Evolutionary conservation across 2,329 filamentous ascomycete species (phyloP).

Genomic region (Verticillium isaacii): DNA sequence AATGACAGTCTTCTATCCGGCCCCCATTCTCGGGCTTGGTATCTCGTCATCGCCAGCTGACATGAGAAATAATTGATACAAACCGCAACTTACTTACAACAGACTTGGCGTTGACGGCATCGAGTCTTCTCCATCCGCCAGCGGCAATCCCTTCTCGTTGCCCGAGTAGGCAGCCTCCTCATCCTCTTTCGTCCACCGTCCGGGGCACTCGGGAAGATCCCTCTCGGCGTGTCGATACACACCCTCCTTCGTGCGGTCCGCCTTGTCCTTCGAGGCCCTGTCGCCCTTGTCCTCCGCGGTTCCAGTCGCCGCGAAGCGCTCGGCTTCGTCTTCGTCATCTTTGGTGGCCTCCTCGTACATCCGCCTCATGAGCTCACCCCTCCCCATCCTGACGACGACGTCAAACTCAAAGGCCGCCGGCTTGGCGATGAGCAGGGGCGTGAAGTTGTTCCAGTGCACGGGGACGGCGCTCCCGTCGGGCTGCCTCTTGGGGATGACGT

Average conservation of each 20-base stretch:
- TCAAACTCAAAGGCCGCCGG: constrained; percentile 34
- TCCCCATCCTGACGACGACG: constrained; percentile 21
- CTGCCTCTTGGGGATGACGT: constrained; percentile 25
- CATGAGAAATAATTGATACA: background rate
- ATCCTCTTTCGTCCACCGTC: constrained; percentile 11
- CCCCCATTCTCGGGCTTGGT: background rate
- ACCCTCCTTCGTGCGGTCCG: constrained; percentile 1
- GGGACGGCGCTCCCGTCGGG: constrained; percentile 20
- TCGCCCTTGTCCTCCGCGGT: constrained; percentile 6
- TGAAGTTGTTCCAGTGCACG: constrained; percentile 39
- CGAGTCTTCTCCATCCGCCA: background rate
- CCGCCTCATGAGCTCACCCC: constrained; percentile 16
- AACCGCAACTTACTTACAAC: background rate
- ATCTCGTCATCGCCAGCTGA: background rate
- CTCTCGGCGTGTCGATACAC: constrained; percentile 10
- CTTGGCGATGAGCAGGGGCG: constrained; percentile 39
- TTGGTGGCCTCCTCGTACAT: constrained; percentile 30
- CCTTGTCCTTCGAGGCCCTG: constrained; percentile 9
- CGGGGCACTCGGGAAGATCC: constrained; percentile 10
- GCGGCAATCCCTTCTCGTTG: constrained; percentile 9
- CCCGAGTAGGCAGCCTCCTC: constrained; percentile 6
- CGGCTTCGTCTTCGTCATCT: constrained; percentile 23
- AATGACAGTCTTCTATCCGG: background rate
- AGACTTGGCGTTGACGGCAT: background rate
- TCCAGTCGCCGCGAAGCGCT: constrained; percentile 13